phyloP scores from a whole-genome alignment of 208 protist species.

The Endotrypanum monterogeii region DNA sequence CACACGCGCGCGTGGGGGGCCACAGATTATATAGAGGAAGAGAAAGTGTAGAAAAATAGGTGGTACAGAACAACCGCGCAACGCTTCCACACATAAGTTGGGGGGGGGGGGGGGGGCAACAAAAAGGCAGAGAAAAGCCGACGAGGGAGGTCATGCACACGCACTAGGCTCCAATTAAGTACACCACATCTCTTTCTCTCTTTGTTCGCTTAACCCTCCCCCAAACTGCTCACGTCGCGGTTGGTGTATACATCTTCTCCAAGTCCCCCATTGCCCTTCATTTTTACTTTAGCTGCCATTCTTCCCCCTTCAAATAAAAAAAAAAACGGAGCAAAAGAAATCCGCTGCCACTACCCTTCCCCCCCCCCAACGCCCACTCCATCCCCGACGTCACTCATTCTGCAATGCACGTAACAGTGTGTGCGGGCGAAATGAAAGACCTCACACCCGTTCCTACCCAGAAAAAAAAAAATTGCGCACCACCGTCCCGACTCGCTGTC shows the following conservation, averaged over 20 bases:
- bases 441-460: not conserved
- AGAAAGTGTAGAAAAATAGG: not conserved
- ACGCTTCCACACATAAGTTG: not conserved
- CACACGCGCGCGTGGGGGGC: not conserved
- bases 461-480: not conserved
- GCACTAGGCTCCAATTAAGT: not conserved
- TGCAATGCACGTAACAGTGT: too few species aligned
- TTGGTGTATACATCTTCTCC: not conserved
- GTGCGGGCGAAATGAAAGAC: not conserved
- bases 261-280: not conserved
- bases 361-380: too few species aligned
- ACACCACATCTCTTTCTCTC: not conserved
- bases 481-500: not conserved
- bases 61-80: not conserved
- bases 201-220: not conserved
- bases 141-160: conserved; percentile 13
- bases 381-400: too few species aligned
- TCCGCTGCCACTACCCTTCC: too few species aligned
- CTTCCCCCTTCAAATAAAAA: too few species aligned
- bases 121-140: not conserved
- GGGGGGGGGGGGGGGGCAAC: not conserved
- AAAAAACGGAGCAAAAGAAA: too few species aligned
- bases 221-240: not conserved
- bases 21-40: not conserved
- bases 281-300: too few species aligned